Base-by-base conservation (phyloP, 2,329 filamentous ascomycete species). In the Blumeriella jaapii region DNA sequence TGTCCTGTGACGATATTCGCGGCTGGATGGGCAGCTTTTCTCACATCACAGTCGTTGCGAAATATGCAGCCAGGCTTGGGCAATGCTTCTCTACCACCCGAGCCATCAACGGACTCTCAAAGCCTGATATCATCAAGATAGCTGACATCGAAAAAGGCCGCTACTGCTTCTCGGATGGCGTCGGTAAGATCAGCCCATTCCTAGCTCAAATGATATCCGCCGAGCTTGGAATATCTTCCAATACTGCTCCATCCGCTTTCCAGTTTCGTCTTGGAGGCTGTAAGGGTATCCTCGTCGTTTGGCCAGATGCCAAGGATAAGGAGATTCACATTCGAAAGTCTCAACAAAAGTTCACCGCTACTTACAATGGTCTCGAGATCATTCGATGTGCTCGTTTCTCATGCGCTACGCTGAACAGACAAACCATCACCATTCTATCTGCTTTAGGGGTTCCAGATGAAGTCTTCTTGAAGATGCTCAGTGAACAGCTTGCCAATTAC, bases 51-150 rank as follows among this genome's bases (percentile, higher is more conserved):
- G 71, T 81, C 16, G 71, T 93, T n/a, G 87, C 89, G 18, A 95
- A 93, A 52, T 83, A 87, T 55, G 82, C 85, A 30, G 85, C 91
- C 17, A 74, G 91, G 17, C 64, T 96, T 12, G 91, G 91, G 0
- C 91, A 96, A 58, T 95, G 87, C 55, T 95, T 98, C 54, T 95
- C 91, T 0, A 95, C 89, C 0, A 98, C 91, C 0, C 66, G 82
- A 40, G 76, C 81, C 8, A 76, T 93, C 26, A 69, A 74, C 11
- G 72, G 77, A 14, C 68, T 67, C 0, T 71, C 72, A 0, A 63
- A 66, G 1, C 71, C 71, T 0, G 63, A 67, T 1, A 56, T 71
- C 16, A 63, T 71, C 9, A 63, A 64, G 4, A 72, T 89, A 19
- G 58, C 67, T 0, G 91, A 96, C 45, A 70, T 96, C 13, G 63